Percentiles rank a stretch among this genome's conserved stretches.
Conservation (phyloP, 75 land plant species). For the Gnetum montanum region DNA sequence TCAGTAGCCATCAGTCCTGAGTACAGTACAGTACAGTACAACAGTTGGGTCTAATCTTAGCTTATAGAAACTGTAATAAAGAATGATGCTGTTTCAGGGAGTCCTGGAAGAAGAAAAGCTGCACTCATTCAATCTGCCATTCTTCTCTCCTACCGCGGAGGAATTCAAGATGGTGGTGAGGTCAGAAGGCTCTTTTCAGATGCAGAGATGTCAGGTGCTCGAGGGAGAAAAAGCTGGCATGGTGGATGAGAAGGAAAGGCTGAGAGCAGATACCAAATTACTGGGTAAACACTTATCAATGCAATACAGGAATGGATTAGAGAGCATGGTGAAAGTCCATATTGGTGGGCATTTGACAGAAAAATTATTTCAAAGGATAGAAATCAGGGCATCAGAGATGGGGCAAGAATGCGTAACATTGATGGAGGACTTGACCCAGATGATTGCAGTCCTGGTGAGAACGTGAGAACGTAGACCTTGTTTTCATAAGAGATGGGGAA, state of each 20-base stretch:
- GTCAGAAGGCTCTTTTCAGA: not conserved
- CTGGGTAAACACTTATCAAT: not conserved
- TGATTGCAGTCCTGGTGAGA: not conserved
- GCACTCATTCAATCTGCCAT: constrained; percentile 1
- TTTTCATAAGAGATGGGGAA: not conserved
- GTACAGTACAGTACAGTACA: too few species aligned
- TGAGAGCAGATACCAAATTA: not conserved
- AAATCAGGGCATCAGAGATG: not conserved
- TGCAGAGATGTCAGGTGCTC: not conserved
- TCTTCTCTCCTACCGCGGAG: not conserved
- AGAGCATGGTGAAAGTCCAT: not conserved
- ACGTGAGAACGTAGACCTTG: too few species aligned
- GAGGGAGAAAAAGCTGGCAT: not conserved
- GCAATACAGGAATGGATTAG: not conserved
- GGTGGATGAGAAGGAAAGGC: not conserved
- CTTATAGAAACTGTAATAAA: too few species aligned
- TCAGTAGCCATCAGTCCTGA: too few species aligned
- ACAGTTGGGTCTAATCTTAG: too few species aligned
- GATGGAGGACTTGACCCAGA: not conserved
- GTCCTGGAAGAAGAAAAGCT: not conserved
- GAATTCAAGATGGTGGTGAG: not conserved
- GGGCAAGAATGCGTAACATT: not conserved
- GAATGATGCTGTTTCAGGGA: too few species aligned
- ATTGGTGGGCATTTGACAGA: not conserved
- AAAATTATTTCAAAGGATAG: not conserved